phyloP scores from a whole-genome alignment of 805 yeast species.

The Wickerhamomyces canadensis region DNA sequence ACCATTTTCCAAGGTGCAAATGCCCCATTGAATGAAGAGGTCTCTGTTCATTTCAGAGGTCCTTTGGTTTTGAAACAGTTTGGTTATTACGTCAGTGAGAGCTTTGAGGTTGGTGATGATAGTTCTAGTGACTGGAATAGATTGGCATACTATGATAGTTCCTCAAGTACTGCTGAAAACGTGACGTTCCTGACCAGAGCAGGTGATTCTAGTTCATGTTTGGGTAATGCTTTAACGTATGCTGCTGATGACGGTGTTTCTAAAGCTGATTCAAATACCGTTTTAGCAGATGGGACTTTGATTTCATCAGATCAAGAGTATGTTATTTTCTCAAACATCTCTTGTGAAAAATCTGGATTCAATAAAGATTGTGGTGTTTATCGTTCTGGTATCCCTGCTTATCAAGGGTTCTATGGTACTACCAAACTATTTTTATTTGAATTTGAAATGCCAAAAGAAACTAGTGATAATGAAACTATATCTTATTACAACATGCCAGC shows the following conservation, averaged over 20 bases:
- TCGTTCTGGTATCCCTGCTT: constrained; percentile 69
- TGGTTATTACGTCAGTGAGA: constrained; percentile 50
- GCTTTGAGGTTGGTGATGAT: constrained; percentile 30
- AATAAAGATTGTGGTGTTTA: constrained; percentile 68
- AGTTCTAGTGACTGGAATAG: constrained; percentile 49
- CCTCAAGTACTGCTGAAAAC: constrained; percentile 45
- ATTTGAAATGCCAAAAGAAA: constrained; percentile 60
- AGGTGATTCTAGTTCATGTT: constrained; percentile 55
- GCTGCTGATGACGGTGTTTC: constrained; percentile 53
- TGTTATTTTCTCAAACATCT: constrained; percentile 50
- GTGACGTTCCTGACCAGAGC: constrained; percentile 64
- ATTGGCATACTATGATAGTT: constrained; percentile 52
- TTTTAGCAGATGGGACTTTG: constrained; percentile 42
- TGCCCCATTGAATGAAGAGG: constrained; percentile 62
- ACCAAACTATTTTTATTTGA: constrained; percentile 70
- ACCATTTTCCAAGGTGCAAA: constrained; percentile 49
- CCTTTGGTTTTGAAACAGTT: constrained; percentile 58
- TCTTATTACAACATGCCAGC: constrained; percentile 60
- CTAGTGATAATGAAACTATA: constrained; percentile 25
- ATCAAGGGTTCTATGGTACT: constrained; percentile 61
- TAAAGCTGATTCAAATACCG: constrained; percentile 39
- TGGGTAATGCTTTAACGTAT: constrained; percentile 63
- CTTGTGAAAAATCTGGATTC: constrained; percentile 52
- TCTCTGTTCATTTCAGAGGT: constrained; percentile 77
- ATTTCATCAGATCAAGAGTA: constrained; percentile 56